A percentile compares a stretch with the other conserved stretches of the same genome.
Conservation (phyloP, 2,329 filamentous ascomycete genomes). For the Talaromyces sp. region DNA sequence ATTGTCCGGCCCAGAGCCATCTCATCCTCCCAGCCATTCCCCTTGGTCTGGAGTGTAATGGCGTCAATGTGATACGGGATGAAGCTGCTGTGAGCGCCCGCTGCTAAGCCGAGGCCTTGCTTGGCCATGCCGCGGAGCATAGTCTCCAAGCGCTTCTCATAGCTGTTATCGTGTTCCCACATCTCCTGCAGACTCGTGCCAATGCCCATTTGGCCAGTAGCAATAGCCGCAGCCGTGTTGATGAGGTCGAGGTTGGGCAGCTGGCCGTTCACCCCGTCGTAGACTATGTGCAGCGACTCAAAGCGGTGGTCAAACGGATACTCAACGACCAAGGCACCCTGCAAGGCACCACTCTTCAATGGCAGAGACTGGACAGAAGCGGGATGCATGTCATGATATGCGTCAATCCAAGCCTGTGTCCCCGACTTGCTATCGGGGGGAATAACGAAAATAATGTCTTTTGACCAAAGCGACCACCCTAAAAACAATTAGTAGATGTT, state of each 20-base stretch:
- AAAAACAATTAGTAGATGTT: constrained; percentile 6
- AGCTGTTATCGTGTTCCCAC: constrained; percentile 70
- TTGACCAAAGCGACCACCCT: constrained; percentile 97
- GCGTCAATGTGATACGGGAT: constrained; percentile 98
- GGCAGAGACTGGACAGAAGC: constrained; percentile 67
- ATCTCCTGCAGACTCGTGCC: constrained; percentile 78
- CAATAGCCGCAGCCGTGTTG: constrained; percentile 86
- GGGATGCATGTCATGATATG: constrained; percentile 87
- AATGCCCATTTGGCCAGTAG: constrained; percentile 87
- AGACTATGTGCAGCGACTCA: constrained; percentile 82
- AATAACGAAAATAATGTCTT: constrained; percentile 91
- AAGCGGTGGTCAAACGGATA: constrained; percentile 82
- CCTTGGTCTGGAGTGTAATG: constrained; percentile 84
- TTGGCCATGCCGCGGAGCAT: constrained; percentile 91
- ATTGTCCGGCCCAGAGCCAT: constrained; percentile 88
- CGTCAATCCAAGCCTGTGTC: constrained; percentile 94
- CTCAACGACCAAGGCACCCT: constrained; percentile 89
- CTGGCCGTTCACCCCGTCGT: constrained; percentile 93
- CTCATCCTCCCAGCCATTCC: constrained; percentile 93
- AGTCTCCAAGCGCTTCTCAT: constrained; percentile 74
- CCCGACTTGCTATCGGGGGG: constrained; percentile 84
- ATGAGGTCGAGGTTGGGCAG: constrained; percentile 92
- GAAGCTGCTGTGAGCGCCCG: constrained; percentile 89
- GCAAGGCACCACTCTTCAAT: constrained; percentile 86
- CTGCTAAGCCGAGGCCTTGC: constrained; percentile 82